Base-by-base conservation (phyloP, 2,329 filamentous ascomycete genomes). In the Xylaria sp. region DNA sequence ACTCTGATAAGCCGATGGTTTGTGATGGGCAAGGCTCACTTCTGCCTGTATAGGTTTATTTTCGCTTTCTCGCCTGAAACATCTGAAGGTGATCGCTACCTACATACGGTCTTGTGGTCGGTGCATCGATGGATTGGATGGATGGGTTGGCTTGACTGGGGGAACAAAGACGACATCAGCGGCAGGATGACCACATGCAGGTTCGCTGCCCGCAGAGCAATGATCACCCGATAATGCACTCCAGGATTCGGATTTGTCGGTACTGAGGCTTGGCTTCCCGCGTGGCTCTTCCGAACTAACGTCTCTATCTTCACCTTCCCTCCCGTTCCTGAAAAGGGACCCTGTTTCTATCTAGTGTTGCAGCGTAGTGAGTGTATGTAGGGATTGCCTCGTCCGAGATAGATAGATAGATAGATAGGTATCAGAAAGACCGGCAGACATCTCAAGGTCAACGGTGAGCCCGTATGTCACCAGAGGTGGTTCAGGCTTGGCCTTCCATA, bases 221-320 rank as follows among this genome's bases (percentile, higher is more conserved):
- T 17, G 64, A 64, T 64, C 54, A 69, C 56, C 67, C 67, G 61
- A 67, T 64, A 45, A 68, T 68, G 68, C 65, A 69, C 68, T 69
- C 68, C 68, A 69, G 61, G 61, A 60, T 61, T 61, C 58, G 50
- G 57, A 30, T 39, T 65, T 55, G 54, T 69, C 68, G 61, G 61
- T 57, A 64, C 39, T 62, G 61, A 42, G 57, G 57, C 61, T 64
- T 68, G 61, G 64, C 61, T 48, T 45, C 53, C 53, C 65, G 68
- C 57, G 53, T 69, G 61, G 61, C 60, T 60, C 32, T 68, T 61
- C 65, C 65, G 68, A 62, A 39, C 64, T 36, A 59, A 12, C 6
- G 51, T 48, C 19, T 47, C 39, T 34, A 32, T 57, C 7, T 55
- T 47, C 7, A 32, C 32, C 21, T 17, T 42, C 30, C 24, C 7